phyloP scores from a whole-genome alignment of 164 flowering plant species.

The Aristolochia contorta region DNA sequence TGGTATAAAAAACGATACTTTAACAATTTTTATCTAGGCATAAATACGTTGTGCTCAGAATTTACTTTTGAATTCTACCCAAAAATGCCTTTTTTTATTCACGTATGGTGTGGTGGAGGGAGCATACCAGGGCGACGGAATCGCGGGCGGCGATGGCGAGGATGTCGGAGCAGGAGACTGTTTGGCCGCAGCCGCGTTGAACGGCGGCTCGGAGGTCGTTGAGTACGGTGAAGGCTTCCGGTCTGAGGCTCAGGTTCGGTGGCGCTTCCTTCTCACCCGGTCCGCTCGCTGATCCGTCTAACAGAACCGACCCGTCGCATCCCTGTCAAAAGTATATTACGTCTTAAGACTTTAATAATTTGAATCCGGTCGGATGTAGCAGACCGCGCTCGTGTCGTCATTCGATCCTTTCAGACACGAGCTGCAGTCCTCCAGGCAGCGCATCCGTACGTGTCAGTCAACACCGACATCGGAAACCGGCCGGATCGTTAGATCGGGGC shows the following conservation, averaged over 20 bases:
- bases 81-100: too few relatives aligned
- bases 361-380: background rate
- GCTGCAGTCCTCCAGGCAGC: too few relatives aligned
- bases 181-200: constrained; percentile 5
- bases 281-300: constrained; percentile 39
- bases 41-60: too few relatives aligned
- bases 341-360: too few relatives aligned
- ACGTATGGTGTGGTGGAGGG: too few relatives aligned
- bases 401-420: background rate
- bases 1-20: too few relatives aligned
- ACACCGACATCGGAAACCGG: too few relatives aligned
- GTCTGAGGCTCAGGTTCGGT: constrained; percentile 36
- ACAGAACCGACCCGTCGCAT: constrained; percentile 46
- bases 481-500: too few relatives aligned
- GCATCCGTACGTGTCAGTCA: too few relatives aligned
- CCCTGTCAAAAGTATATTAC: constrained; percentile 34
- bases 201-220: constrained; percentile 15
- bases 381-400: background rate
- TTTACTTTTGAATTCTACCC: too few relatives aligned
- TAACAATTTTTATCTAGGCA: too few relatives aligned
- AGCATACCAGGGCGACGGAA: constrained; percentile 31
- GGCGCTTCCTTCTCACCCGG: constrained; percentile 39
- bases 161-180: constrained; percentile 45
- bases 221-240: constrained; percentile 28
- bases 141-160: constrained; percentile 50